Evolutionary conservation across 2,329 filamentous ascomycete species (phyloP), one percentile per base, ranked within the genome.

Genomic region (Botrytis porri): DNA sequence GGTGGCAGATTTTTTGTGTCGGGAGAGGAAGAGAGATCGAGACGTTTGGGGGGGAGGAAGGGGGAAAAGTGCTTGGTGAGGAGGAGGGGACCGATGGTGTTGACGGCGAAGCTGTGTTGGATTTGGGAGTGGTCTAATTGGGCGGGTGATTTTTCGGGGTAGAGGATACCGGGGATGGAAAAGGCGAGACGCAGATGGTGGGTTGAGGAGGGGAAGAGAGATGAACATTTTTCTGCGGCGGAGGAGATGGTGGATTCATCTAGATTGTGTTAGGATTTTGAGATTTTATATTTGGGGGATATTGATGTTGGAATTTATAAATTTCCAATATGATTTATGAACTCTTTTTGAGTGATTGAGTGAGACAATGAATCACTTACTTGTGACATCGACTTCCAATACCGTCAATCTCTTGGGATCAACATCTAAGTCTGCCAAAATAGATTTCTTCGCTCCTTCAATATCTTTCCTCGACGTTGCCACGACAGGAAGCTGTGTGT

Each of bases 61-160:
- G 84, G 83, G 0, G 85, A 85, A 77, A 96, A 93, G 81, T 94
- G 89, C 82, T 96, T 96, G 79, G 93, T 87, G 73, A 95, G 85
- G 71, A 96, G 84, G 79, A 96, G 84, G 0, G 92, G 92, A 0
- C 92, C 93, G 3, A 96, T 83, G 0, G 90, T 86, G 81, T 96
- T 97, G 74, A 93, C 88, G 70, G 86, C 85, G 81, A 94, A 91
- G n/a, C 88, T 94, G 63, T 89, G 83, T n/a, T 92, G 83, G 29
- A 92, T 89, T 51, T 85, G 80, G 32, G 84, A 84, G 73, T 88
- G 86, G 73, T 91, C 84, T 73, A 96, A 87, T 77, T 93, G 90
- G 0, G 82, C 77, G 0, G 90, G 91, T 1, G 89, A 88, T 81
- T 91, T 94, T 80, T 97, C 93, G 0, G 93, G 88, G 77, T 88